Evolutionary conservation across 1,139 yeast species (phyloP).

Genomic region (Scheffersomyces lignicola): DNA sequence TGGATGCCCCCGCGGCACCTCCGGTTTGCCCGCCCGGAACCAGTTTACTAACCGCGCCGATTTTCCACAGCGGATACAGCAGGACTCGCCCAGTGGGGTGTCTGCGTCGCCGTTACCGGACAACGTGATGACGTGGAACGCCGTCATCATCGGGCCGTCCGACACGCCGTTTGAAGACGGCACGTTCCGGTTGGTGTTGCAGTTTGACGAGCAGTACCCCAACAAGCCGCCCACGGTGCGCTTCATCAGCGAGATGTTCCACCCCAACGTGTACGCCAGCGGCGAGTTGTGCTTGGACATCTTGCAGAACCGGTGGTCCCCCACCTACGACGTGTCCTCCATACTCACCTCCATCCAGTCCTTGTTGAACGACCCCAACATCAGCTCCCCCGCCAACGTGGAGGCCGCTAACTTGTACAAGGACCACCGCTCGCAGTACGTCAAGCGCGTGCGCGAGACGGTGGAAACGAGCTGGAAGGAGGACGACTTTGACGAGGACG

Average conservation of each 20-base stretch:
- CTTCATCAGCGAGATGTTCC: constrained; percentile 93
- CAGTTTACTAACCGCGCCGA: too few species aligned
- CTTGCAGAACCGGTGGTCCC: constrained; percentile 96
- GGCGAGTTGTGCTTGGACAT: constrained; percentile 97
- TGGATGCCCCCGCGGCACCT: too few species aligned
- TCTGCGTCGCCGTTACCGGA: constrained; percentile 97
- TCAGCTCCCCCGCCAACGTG: constrained; percentile 95
- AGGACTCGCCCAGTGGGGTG: constrained; percentile 97
- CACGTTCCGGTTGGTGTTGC: constrained; percentile 81
- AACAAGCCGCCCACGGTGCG: constrained; percentile 94
- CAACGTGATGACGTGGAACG: constrained; percentile 97
- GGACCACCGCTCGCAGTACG: constrained; percentile 91
- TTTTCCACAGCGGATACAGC: constrained; percentile 75
- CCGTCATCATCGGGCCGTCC: constrained; percentile 95
- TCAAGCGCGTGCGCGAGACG: constrained; percentile 87
- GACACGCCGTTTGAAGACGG: constrained; percentile 99
- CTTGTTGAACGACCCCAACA: constrained; percentile 91
- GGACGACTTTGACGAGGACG: constrained; percentile 62
- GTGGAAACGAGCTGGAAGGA: constrained; percentile 88
- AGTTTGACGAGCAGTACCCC: constrained; percentile 96
- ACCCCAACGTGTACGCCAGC: constrained; percentile 93
- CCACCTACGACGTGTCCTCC: constrained; percentile 98
- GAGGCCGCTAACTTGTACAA: constrained; percentile 96
- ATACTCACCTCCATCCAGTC: constrained; percentile 87
- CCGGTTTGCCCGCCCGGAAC: too few species aligned